Evolutionary conservation across 768 basidiomycete genomes (phyloP).

Genomic region (Naganishia vishniacii): DNA sequence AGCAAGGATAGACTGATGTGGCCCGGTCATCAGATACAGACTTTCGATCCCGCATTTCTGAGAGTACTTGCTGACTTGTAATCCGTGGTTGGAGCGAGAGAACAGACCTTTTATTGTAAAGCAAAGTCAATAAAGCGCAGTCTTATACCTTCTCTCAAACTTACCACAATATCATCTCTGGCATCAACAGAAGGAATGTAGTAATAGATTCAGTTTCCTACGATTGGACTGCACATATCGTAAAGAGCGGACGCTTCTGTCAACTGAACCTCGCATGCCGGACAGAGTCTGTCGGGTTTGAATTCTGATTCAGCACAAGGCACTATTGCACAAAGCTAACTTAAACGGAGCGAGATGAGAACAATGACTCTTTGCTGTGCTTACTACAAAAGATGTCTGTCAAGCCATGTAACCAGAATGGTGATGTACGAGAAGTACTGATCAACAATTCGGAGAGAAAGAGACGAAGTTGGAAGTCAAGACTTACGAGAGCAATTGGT

Average conservation of each 20-base stretch:
- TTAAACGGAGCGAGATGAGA: too few relatives aligned
- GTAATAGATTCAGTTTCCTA: background rate
- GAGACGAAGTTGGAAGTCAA: background rate
- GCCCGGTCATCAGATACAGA: background rate
- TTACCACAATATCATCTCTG: slow-evolving; percentile 20
- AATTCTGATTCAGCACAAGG: slow-evolving; percentile 28
- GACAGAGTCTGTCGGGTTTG: slow-evolving; percentile 24
- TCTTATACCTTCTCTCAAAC: background rate
- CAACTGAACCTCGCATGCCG: slow-evolving; percentile 28
- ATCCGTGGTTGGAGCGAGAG: slow-evolving; percentile 32
- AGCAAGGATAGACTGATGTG: slow-evolving; percentile 34
- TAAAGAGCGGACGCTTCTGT: slow-evolving; percentile 28
- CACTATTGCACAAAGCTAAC: background rate
- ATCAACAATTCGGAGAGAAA: background rate
- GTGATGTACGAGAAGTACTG: background rate
- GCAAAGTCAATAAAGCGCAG: background rate
- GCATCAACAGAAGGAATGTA: background rate
- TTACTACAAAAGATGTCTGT: slow-evolving; percentile 38
- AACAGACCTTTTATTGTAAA: slow-evolving; percentile 11
- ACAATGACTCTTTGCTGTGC: background rate
- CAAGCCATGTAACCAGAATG: background rate
- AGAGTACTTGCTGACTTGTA: slow-evolving; percentile 32
- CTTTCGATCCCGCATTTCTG: background rate
- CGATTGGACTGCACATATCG: background rate
- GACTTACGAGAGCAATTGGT: slow-evolving; percentile 37